Evolutionary conservation across 495 filamentous ascomycete genomes (phyloP).

Genomic region (Hypoxylon cercidicola): DNA sequence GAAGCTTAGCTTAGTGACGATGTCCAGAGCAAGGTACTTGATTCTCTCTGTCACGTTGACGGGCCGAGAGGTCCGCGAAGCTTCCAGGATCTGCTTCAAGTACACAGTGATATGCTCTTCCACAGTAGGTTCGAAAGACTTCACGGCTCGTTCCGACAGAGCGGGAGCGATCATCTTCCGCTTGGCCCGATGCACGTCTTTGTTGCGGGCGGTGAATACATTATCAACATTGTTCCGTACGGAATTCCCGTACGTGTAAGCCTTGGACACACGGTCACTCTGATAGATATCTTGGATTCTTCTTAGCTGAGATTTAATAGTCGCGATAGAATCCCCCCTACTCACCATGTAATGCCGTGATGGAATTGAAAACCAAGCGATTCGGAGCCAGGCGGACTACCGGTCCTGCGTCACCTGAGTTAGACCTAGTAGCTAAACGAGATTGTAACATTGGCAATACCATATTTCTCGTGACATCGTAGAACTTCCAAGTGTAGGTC

Average conservation of each 20-base stretch:
- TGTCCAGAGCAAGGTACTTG: constrained; percentile 20
- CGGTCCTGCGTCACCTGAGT: constrained; percentile 34
- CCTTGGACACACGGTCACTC: constrained; percentile 58
- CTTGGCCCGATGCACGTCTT: constrained; percentile 23
- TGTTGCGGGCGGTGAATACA: constrained; percentile 16
- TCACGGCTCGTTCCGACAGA: constrained; percentile 24
- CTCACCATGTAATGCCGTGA: constrained; percentile 55
- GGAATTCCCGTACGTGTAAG: constrained; percentile 32
- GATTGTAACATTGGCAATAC: constrained; percentile 16
- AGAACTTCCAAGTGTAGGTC: constrained; percentile 57
- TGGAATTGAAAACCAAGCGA: constrained; percentile 56
- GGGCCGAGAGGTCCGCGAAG: constrained; percentile 28
- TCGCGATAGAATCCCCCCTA: neutral
- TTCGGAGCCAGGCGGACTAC: constrained; percentile 61
- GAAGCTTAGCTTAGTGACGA: constrained; percentile 21
- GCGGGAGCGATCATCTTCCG: constrained; percentile 25
- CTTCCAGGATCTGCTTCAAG: constrained; percentile 36
- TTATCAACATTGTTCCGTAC: constrained; percentile 1
- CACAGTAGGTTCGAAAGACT: constrained; percentile 26
- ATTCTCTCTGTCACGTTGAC: constrained; percentile 11
- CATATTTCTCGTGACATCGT: constrained; percentile 55
- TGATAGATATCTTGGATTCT: constrained; percentile 54
- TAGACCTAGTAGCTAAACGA: neutral
- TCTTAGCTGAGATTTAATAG: constrained; percentile 38
- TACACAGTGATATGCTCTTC: constrained; percentile 18